Conservation (phyloP, 108 stramenopile species). For the Nannochloropsis granulata region DNA sequence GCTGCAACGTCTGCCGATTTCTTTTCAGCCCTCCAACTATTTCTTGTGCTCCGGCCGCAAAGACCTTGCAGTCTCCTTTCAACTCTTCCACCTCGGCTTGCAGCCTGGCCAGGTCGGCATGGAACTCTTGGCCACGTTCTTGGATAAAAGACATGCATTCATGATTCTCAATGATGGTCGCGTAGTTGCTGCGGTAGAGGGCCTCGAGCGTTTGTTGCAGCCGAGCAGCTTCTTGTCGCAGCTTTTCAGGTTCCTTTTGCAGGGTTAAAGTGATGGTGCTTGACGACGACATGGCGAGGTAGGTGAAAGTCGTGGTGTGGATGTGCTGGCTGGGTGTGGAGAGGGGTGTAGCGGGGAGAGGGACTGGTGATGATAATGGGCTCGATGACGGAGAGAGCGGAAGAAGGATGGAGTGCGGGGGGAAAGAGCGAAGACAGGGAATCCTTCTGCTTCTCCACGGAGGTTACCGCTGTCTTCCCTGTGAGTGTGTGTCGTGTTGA, state of each 20-base stretch:
- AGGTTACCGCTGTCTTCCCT: too few relatives aligned
- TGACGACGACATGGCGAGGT: too few relatives aligned
- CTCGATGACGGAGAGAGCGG: too few relatives aligned
- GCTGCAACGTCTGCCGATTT: conserved; percentile 31
- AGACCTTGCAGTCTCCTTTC: not conserved
- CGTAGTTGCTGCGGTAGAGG: not conserved
- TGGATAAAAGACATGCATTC: not conserved
- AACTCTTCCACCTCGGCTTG: not conserved
- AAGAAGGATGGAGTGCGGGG: too few relatives aligned
- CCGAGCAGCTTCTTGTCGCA: not conserved
- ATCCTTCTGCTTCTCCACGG: too few relatives aligned
- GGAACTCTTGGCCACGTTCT: not conserved
- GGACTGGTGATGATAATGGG: too few relatives aligned
- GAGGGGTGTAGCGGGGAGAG: too few relatives aligned
- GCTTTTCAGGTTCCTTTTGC: not conserved
- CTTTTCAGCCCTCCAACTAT: conserved; percentile 21
- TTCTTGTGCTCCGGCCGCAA: not conserved
- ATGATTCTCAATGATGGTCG: not conserved
- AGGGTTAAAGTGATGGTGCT: not conserved
- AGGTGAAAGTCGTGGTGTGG: too few relatives aligned
- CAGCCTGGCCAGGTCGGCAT: not conserved
- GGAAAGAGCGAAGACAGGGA: too few relatives aligned
- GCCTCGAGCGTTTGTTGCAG: not conserved
- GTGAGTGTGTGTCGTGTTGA: too few relatives aligned
- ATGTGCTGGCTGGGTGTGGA: too few relatives aligned